Evolutionary conservation across 768 basidiomycete genomes (phyloP), one percentile per base, ranked within the genome.

Genomic region (Tulasnella sp.): DNA sequence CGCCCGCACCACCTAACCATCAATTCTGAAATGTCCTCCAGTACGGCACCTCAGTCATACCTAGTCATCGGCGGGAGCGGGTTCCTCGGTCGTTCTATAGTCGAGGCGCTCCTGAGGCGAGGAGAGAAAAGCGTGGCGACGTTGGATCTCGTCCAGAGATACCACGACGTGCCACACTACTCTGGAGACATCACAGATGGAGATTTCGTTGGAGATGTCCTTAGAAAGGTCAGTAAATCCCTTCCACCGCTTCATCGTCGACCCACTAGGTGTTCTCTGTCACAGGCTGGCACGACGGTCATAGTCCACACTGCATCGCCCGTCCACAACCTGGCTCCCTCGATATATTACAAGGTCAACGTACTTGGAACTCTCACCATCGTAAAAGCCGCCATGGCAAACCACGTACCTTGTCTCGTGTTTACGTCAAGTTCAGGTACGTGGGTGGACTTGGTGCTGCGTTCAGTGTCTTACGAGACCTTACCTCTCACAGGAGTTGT

Each of bases 281-380:
- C 69, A 71, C 74, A 94, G 90, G 90, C 89, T 74, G 88, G 88
- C 42, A 85, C 94, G 34, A 95, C 93, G 0, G 92, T 91, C 77
- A 91, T 98, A 75, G 93, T 99, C 74, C 97, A 99, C 80, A 98
- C 95, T 11, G 97, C 95, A 19, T 95, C 95, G 7, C 89, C 88
- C 0, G 87, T 87, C 5, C 90, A 88, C 75, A 91, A 86, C 16
- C 85, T 83, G 67, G 67, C 86, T 86, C 71, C 84, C 91, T 87
- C 87, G 1, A 78, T 98, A 11, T 97, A 92, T 82, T 89, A 87
- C 81, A 93, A 91, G 78, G 96, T 99, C 77, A 98, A 98, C 78
- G 93, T 98, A 5, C 88, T 93, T 42, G 96, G 95, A 7, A 96
- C 95, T 1, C 86, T 86, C 76, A 87, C 91, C 0, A 85, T 98